These are phyloP conservation scores for Xylaria digitata DNA, from an alignment of 2,329 filamentous ascomycete genomes.

Conservation along the genomic window DNA sequence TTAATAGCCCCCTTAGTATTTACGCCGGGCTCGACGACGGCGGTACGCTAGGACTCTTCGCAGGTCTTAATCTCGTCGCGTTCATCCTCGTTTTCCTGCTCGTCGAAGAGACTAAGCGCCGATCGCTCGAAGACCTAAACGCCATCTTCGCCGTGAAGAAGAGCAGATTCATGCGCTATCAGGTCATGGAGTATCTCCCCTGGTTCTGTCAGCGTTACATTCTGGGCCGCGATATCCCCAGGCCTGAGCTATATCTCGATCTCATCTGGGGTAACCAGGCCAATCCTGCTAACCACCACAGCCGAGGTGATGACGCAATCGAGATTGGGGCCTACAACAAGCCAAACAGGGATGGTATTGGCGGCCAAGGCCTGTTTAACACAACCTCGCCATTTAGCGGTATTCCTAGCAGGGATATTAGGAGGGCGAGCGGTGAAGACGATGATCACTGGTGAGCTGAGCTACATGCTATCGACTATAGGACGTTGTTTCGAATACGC, in stretches of 20 bases:
- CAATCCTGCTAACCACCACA: not conserved
- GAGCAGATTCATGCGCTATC: slow-evolving; percentile 53
- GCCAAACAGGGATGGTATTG: slow-evolving; percentile 1
- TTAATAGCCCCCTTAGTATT: slow-evolving; percentile 42
- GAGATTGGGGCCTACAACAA: not conserved
- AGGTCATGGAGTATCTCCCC: slow-evolving; percentile 51
- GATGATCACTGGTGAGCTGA: slow-evolving; percentile 21
- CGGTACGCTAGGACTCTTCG: slow-evolving; percentile 59
- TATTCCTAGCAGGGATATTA: not conserved
- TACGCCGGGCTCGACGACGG: slow-evolving; percentile 44
- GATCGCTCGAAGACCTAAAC: slow-evolving; percentile 56
- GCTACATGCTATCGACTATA: not conserved
- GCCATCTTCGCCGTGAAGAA: slow-evolving; percentile 55
- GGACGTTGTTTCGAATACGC: not conserved
- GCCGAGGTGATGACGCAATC: not conserved
- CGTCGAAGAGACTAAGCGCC: slow-evolving; percentile 57
- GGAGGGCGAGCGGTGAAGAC: slow-evolving; percentile 5
- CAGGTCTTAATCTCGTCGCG: slow-evolving; percentile 59
- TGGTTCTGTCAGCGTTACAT: slow-evolving; percentile 51
- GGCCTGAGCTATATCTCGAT: slow-evolving; percentile 52
- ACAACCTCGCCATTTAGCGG: not conserved
- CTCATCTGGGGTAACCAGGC: slow-evolving; percentile 46
- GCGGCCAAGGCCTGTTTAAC: not conserved
- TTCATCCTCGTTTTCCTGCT: slow-evolving; percentile 59
- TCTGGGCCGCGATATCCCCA: slow-evolving; percentile 33